Evolutionary conservation across 495 filamentous ascomycete species (phyloP), one percentile per base, ranked within the genome.

Genomic region (Hyaloscypha finlandica): DNA sequence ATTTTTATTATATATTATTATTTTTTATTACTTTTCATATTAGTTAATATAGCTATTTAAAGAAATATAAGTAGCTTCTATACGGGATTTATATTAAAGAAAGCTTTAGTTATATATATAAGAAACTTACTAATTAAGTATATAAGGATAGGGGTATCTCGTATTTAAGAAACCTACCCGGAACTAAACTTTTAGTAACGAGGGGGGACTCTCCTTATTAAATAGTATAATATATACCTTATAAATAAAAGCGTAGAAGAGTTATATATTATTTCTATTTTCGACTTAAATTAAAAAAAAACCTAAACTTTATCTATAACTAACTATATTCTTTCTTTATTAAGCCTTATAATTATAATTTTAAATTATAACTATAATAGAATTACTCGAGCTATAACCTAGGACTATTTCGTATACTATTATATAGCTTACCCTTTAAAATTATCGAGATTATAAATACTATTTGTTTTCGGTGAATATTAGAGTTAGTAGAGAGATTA

Each of bases 401-500:
- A 48, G 42, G 42, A 48, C 42, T 2, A 2, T 48, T 48, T 48
- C 2, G 53, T 29, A 56, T 11, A 56, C 53, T 56, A 25, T n/a
- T 25, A 25, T n/a, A 20, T 22, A 56, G 53, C 25, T 1, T 3
- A 56, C 53, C 53, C 53, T 56, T 56, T 3, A 56, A 56, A n/a
- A 56, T n/a, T 20, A 22, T 29, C 53, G 16, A 20, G 53, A 56
- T 20, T 3, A 56, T 39, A 20, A 58, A 58, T 20, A 53, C 63
- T 53, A 65, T 65, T 42, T 25, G 53, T 59, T 65, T 6, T 42
- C 6, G 20, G 9, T 58, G 1, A 31, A 48, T 59, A 20, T 65
- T 65, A 42, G 31, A 32, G 35, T 42, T 56, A 30, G 51, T 51
- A 19, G 48, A n/a, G n/a, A n/a, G 11, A 25, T 45, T 4, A 1